Evolutionary conservation across 2,329 filamentous ascomycete genomes (phyloP).

Genomic region (Arachnopeziza araneosa): DNA sequence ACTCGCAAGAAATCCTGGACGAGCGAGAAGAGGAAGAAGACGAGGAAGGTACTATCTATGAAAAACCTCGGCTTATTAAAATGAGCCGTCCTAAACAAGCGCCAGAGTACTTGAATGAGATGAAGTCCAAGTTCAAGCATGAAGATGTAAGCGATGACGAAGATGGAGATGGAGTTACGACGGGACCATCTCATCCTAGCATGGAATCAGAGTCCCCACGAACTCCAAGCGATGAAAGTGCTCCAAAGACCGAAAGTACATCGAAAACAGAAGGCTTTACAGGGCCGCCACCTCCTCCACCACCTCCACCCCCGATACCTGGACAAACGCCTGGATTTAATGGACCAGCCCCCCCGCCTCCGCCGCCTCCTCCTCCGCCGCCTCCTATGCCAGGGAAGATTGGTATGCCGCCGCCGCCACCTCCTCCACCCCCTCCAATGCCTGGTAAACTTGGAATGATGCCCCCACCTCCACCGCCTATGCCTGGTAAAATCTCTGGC

Average conservation of each 20-base stretch:
- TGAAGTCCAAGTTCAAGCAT: conserved; percentile 68
- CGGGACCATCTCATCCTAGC: conserved; percentile 70
- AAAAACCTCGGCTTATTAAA: conserved; percentile 73
- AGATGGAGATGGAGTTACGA: conserved; percentile 61
- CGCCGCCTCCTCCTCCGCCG: conserved; percentile 36
- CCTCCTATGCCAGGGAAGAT: conserved; percentile 39
- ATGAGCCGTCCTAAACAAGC: conserved; percentile 64
- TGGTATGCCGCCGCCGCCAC: conserved; percentile 39
- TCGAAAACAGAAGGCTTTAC: conserved; percentile 30
- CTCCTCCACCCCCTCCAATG: conserved; percentile 38
- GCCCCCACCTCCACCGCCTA: conserved; percentile 50
- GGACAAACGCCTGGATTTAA: conserved; percentile 27
- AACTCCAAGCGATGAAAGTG: conserved; percentile 37
- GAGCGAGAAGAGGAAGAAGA: conserved; percentile 42
- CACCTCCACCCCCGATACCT: conserved; percentile 36
- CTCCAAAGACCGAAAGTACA: conserved; percentile 17
- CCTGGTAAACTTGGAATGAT: conserved; percentile 23
- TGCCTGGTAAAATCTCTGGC: conserved; percentile 65
- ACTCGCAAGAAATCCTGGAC: conserved; percentile 28
- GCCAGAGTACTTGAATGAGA: conserved; percentile 59
- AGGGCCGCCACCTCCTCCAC: conserved; percentile 32
- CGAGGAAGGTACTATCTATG: conserved; percentile 50
- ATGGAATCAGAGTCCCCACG: conserved; percentile 61
- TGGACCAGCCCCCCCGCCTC: conserved; percentile 35
- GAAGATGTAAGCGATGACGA: conserved; percentile 50